These are phyloP conservation scores for Chlorella sp. DNA, from an alignment of 139 green algal species.

Conservation along the genomic window DNA sequence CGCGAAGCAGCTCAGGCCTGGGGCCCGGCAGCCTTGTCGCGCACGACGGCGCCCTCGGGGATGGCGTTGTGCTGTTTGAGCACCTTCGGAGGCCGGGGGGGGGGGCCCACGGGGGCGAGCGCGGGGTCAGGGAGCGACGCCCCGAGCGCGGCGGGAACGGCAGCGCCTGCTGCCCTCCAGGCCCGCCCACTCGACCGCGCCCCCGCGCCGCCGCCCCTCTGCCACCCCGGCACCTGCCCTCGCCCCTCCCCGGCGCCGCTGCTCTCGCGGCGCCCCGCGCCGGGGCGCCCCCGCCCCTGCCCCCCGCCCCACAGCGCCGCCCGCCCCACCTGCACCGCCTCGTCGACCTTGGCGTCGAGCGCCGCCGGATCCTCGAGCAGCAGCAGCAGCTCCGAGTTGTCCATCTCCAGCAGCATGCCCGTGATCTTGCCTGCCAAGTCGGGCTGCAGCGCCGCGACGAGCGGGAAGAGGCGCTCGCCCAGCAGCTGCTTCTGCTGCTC, in stretches of 20 bases:
- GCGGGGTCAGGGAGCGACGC: not conserved
- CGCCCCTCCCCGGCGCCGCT: too few species aligned
- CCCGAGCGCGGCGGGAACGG: not conserved
- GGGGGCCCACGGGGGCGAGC: not conserved
- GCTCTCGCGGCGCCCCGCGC: too few species aligned
- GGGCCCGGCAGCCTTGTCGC: not conserved
- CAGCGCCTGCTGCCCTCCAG: too few species aligned
- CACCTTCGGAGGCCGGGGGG: conserved; percentile 25
- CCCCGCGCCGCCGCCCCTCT: not conserved
- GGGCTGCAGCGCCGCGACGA: conserved; percentile 70
- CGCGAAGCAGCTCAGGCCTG: not conserved
- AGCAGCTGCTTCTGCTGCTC: conserved; percentile 92
- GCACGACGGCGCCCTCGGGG: conserved; percentile 43
- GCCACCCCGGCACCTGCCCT: not conserved
- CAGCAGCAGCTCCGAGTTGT: conserved; percentile 89
- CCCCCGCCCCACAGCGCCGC: not conserved
- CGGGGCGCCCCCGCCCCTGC: too few species aligned
- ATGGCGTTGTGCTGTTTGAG: conserved; percentile 83
- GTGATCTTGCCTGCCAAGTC: conserved; percentile 94
- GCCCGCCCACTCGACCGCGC: too few species aligned
- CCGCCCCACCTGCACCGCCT: conserved; percentile 76
- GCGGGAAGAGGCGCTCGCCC: conserved; percentile 88
- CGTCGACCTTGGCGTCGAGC: conserved; percentile 83
- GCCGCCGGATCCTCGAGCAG: conserved; percentile 80
- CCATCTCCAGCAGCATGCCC: conserved; percentile 96